Percentiles rank a stretch among this genome's conserved stretches.
Evolutionary conservation across 2,329 filamentous ascomycete genomes (phyloP).

Genomic region (Daldinia sp.): DNA sequence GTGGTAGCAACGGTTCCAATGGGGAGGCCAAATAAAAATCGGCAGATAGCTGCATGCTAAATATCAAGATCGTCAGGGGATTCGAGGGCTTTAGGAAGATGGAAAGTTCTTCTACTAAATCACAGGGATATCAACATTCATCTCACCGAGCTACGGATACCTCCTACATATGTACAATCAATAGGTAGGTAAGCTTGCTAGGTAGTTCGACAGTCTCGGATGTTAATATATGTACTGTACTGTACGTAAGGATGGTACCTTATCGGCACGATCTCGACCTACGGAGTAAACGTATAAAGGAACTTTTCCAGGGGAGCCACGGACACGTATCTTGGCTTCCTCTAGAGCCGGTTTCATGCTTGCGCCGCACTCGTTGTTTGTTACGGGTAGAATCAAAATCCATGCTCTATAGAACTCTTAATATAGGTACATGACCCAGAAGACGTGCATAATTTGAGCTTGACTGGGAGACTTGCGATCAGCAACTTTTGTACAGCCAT

Average conservation of each 20-base stretch:
- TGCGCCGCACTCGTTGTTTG: slow-evolving; percentile 26
- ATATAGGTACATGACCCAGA: slow-evolving; percentile 29
- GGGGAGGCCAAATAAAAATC: slow-evolving; percentile 21
- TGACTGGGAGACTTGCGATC: neutral
- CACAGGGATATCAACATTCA: slow-evolving; percentile 25
- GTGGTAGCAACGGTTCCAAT: slow-evolving; percentile 5
- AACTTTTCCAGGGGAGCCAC: slow-evolving; percentile 12
- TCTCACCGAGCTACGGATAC: slow-evolving; percentile 28
- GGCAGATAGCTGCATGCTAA: slow-evolving; percentile 32
- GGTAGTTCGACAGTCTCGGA: neutral
- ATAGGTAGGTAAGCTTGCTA: neutral
- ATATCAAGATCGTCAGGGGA: slow-evolving; percentile 41
- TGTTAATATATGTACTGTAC: neutral
- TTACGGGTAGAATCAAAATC: slow-evolving; percentile 16
- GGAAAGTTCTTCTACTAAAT: slow-evolving; percentile 11
- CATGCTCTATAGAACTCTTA: slow-evolving; percentile 21
- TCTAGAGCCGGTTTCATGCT: slow-evolving; percentile 30
- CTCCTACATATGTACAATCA: neutral
- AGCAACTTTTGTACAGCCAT: too few relatives aligned
- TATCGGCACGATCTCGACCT: neutral
- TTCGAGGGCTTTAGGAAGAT: slow-evolving; percentile 21
- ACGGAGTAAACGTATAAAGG: slow-evolving; percentile 19
- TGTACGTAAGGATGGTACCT: neutral
- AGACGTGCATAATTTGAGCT: neutral
- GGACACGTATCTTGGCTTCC: slow-evolving; percentile 20